Base-by-base conservation (phyloP, 768 basidiomycete genomes). In the Sporobolomyces roseus region DNA sequence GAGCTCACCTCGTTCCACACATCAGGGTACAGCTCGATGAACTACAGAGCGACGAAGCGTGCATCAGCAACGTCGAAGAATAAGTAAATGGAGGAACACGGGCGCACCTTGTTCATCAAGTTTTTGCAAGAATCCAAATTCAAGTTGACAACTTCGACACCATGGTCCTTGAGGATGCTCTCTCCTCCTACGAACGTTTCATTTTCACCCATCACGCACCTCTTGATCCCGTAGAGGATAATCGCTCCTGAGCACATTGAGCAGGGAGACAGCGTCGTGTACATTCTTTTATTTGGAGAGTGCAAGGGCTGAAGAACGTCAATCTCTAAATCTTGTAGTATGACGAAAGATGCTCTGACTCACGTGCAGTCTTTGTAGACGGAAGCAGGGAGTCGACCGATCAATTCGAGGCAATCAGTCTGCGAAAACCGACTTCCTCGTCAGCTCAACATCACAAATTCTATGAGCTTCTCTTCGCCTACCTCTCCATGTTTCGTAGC, bases 161-260 rank as follows among this genome's bases (percentile, higher is more conserved):
- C 86, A 25, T 81, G 78, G 19, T 75, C 77, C 43, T 79, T 80
- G 21, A 88, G 79, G 25, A 86, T 78, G 25, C 83, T 81, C 71
- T 87, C 86, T 1, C 80, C 82, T n/a, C 75, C 73, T 36, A 81
- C 68, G 72, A 83, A 85, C 43, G 81, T 87, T 23, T 68, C 52
- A 69, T 86, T 85, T 75, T 87, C 86, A 23, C 86, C 86, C 53
- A 88, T 84, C 16, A 88, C 85, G 12, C 87, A 83, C 9, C 86
- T 82, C 7, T 84, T 84, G 46, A 88, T 86, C 52, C 83, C 66
- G 35, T 53, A 72, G 16, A 69, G 52, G 13, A 68, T 53, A 59
- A 85, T 83, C 1, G 86, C 83, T 12, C 86, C 86, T 1, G 83
- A 81, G 73, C 87, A 87, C 87, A 87, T 86, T 60, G 79, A 81